Percentiles rank a stretch among this genome's conserved stretches.
These are phyloP conservation scores for Furcasterigmium furcatum DNA, from an alignment of 2,329 filamentous ascomycete species.

Conservation along the genomic window DNA sequence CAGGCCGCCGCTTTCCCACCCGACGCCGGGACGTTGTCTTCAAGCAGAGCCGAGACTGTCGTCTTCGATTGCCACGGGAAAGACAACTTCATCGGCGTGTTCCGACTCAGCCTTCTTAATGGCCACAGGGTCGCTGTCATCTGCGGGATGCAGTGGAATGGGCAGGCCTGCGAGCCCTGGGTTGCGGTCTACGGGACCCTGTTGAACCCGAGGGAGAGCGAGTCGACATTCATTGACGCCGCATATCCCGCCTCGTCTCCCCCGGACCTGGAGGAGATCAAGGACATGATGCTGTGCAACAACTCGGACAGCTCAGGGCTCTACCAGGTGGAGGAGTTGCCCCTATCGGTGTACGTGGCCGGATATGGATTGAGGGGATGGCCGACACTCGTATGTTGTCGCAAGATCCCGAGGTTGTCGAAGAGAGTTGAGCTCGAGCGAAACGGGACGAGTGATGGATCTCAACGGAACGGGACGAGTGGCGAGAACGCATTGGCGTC, in stretches of 20 bases:
- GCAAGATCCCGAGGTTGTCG: too few species aligned
- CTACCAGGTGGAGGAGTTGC: neutral
- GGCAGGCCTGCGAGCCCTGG: neutral
- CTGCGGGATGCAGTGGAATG: constrained; percentile 1
- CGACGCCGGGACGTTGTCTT: neutral
- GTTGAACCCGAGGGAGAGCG: neutral
- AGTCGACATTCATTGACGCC: neutral
- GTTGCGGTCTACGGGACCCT: neutral
- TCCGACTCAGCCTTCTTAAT: neutral
- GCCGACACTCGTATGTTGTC: too few species aligned
- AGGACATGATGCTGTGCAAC: neutral
- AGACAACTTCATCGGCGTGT: neutral
- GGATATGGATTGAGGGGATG: neutral
- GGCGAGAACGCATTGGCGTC: too few species aligned
- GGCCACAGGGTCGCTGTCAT: neutral
- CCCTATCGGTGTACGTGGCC: neutral
- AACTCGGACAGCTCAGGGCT: neutral
- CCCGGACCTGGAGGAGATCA: neutral
- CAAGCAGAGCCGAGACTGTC: neutral
- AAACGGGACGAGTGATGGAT: too few species aligned
- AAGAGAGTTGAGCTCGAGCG: too few species aligned
- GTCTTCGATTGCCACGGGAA: neutral
- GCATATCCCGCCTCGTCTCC: too few species aligned
- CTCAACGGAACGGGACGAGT: too few species aligned
- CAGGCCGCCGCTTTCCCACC: neutral